These are phyloP conservation scores for Paraphaeosphaeria minitans DNA, from an alignment of 2,329 filamentous ascomycete genomes.

Conservation along the genomic window DNA sequence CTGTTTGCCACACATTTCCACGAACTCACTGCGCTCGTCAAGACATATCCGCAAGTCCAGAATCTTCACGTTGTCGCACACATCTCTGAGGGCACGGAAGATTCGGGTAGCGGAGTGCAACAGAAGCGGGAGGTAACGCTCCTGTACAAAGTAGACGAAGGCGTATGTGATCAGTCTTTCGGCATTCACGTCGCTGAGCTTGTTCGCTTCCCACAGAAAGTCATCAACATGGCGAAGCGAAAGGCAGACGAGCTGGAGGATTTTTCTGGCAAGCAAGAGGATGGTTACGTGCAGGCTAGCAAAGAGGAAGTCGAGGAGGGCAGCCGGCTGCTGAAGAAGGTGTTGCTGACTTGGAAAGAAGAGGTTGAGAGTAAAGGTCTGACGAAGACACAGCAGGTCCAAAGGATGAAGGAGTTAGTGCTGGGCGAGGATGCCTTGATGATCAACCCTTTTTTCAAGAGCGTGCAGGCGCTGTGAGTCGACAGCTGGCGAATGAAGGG, in stretches of 20 bases:
- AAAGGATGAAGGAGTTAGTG: conserved; percentile 79
- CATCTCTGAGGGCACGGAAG: conserved; percentile 65
- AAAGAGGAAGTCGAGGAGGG: conserved; percentile 90
- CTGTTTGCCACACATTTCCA: conserved; percentile 99
- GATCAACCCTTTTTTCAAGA: conserved; percentile 70
- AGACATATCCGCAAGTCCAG: conserved; percentile 83
- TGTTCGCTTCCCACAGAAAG: conserved; percentile 94
- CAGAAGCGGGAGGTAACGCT: conserved; percentile 79
- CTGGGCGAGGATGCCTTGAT: conserved; percentile 69
- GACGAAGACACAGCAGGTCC: conserved; percentile 71
- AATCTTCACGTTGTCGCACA: conserved; percentile 97
- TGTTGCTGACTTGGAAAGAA: conserved; percentile 84
- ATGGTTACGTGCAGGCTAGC: conserved; percentile 51
- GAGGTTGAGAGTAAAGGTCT: conserved; percentile 65
- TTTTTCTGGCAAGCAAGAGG: conserved; percentile 80
- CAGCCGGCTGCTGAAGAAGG: conserved; percentile 79
- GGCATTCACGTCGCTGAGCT: conserved; percentile 98
- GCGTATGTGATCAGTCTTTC: conserved; percentile 96
- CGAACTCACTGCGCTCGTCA: conserved; percentile 88
- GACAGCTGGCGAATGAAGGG: neutral
- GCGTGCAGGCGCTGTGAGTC: conserved; percentile 53
- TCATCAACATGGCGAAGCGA: conserved; percentile 98
- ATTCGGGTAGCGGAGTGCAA: conserved; percentile 46
- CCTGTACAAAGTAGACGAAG: conserved; percentile 94
- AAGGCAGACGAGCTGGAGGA: conserved; percentile 98